Base-by-base conservation (phyloP, 352 stramenopile species). In the Thalassiosira hispida region DNA sequence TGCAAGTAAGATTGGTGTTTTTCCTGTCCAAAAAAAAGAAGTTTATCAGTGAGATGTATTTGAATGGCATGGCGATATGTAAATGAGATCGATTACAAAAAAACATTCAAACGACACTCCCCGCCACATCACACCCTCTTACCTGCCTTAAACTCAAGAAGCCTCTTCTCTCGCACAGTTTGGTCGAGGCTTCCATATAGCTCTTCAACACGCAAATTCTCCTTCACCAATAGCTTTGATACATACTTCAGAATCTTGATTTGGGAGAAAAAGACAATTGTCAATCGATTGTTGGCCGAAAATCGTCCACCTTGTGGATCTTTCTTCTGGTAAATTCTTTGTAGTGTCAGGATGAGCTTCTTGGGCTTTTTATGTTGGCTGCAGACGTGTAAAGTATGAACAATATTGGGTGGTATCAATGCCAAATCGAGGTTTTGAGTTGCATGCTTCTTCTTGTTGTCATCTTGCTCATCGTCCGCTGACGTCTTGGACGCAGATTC, bases 171-270 rank as follows among this genome's bases (percentile, higher is more conserved):
- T 53, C 97, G 94, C 69, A 98, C 94, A 47, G 91, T 95, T 85
- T 99, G 97, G 51, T 88, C 87, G 55, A 99, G 81, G 71, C 98
- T 98, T 53, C 96, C 97, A 83, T 99, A 96, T 23, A 99, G 55
- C 33, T 82, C 63, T 7, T 73, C 47, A 63, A 52, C 75, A 38
- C 52, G 72, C 5, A 86, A 60, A 40, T 83, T 73, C 46, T 92
- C 84, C 60, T 91, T 91, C 44, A 72, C 14, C 12, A 94, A 52
- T 9, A 92, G 62, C 27, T 81, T 81, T 27, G 42, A 66, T 52
- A 82, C 46, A 46, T 87, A 85, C 51, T 88, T 87, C 0, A 91
- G 47, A 9, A 82, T 90, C 46, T 88, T 90, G 56, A 90, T 91
- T 47, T 76, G 53, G 3, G 55, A 66, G 74, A 90, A 91, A 57